Evolutionary conservation across 805 yeast species (phyloP), one percentile per base, ranked within the genome.

Genomic region (Sungouiozyma ichnusensis): DNA sequence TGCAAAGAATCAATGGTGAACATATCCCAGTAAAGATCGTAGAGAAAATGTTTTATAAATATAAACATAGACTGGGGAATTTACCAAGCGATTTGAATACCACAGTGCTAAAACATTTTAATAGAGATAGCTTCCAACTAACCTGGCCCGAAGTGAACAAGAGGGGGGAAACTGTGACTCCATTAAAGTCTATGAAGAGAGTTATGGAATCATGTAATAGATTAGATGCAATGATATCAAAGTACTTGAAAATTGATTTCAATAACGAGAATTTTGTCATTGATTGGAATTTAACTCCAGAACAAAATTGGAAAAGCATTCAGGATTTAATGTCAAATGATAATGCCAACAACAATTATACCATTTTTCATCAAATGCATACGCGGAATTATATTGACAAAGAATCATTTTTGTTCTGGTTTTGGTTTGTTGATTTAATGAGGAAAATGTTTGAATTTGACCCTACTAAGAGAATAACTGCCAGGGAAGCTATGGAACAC

Each of bases 371-470:
- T 15, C 11, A 35, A 5, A 19, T 44, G 41, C 32, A 36, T 36
- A 38, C 32, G 33, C 20, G 38, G 17, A 18, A 43, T 37, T 17
- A 34, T 43, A 47, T 63, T 52, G 68, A 79, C 63, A 59, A 68
- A 60, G 82, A 81, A 36, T 76, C 78, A 43, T 81, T 81, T 57
- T 71, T 76, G 36, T 86, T 86, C 61, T 88, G 97, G 96, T 82
- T 75, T 68, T 74, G 73, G 62, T 87, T 87, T 59, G 64, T 72
- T 40, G 94, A 85, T 59, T 67, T 85, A 50, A 65, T 84, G 48
- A 73, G 71, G 45, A 72, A 71, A 50, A 69, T 85, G 54, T 74
- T 85, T 47, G 77, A 73, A 20, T 80, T 79, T 52, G 85, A 85
- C 54, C 94, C 95, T 1, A 57, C 69, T 2, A 70, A 78, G 53